Evolutionary conservation across 768 basidiomycete species (phyloP).

Genomic region (Boletus subparvulus): DNA sequence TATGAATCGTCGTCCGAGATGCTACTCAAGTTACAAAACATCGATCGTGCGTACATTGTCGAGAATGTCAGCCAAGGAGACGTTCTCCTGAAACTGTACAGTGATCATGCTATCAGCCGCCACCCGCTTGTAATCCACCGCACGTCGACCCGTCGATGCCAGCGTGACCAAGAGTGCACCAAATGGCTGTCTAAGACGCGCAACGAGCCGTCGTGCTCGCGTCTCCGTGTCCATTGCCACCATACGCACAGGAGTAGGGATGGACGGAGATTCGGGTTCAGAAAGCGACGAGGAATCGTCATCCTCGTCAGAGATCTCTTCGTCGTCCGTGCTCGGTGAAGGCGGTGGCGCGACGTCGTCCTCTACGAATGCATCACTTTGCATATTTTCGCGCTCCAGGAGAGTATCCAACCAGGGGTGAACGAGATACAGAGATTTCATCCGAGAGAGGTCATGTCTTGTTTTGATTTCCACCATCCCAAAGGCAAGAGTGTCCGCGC

Average conservation of each 20-base stretch:
- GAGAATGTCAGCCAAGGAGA: too few species aligned
- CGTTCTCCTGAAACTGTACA: too few species aligned
- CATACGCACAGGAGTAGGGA: too few species aligned
- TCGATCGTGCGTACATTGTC: too few species aligned
- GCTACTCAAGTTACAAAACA: too few species aligned
- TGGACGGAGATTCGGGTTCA: not conserved
- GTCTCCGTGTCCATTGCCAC: not conserved
- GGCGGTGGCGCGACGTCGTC: too few species aligned
- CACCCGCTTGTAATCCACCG: constrained; percentile 2
- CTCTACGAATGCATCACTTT: not conserved
- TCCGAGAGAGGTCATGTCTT: not conserved
- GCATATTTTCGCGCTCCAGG: not conserved
- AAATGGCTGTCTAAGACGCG: not conserved
- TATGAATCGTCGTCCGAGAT: too few species aligned
- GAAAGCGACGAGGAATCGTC: too few species aligned
- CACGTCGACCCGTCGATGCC: not conserved
- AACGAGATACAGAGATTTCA: not conserved
- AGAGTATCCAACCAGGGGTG: constrained; percentile 4
- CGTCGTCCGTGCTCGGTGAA: not conserved
- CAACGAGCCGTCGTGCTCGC: not conserved
- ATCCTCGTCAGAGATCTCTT: not conserved
- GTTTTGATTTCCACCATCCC: not conserved
- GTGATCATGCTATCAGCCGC: not conserved
- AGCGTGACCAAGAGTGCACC: not conserved
- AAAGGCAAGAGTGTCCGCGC: not conserved